Evolutionary conservation across 2,329 filamentous ascomycete species (phyloP).

Genomic region (Endothia cerciana): DNA sequence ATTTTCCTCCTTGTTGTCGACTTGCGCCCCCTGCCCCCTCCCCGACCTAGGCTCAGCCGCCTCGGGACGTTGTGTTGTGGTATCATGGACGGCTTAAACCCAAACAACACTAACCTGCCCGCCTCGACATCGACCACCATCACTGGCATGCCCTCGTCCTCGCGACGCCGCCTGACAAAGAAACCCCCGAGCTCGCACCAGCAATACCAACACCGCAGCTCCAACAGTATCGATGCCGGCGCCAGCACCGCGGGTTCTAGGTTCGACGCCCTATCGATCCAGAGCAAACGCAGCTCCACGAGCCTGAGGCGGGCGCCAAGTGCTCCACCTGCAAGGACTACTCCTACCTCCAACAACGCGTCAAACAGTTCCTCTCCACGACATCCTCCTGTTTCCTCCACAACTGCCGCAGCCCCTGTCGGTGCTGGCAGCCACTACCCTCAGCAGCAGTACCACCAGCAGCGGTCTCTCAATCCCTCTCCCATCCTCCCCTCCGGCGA

Average conservation of each 20-base stretch:
- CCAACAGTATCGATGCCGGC: conserved; percentile 51
- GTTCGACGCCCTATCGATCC: conserved; percentile 60
- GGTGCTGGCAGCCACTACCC: neutral
- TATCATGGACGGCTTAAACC: conserved; percentile 52
- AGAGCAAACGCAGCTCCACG: conserved; percentile 66
- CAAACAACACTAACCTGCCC: conserved; percentile 38
- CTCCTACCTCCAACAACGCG: conserved; percentile 51
- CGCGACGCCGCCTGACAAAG: conserved; percentile 67
- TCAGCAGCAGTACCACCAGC: conserved; percentile 20
- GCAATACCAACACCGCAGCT: conserved; percentile 49
- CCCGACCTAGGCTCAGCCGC: conserved; percentile 10
- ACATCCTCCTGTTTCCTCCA: conserved; percentile 44
- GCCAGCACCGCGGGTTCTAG: conserved; percentile 38
- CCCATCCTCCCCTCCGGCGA: conserved; percentile 51
- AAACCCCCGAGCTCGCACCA: conserved; percentile 56
- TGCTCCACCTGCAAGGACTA: conserved; percentile 56
- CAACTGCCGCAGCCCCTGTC: conserved; percentile 28
- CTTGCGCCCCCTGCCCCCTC: conserved; percentile 1
- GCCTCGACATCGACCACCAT: conserved; percentile 13
- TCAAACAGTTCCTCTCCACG: conserved; percentile 54
- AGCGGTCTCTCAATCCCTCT: conserved; percentile 49
- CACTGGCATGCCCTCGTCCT: conserved; percentile 46
- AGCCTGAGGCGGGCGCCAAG: conserved; percentile 65
- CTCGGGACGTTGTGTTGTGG: conserved; percentile 30
- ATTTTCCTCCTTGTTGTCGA: conserved; percentile 7